These are phyloP conservation scores for Boletus insuetus DNA, from an alignment of 768 basidiomycete species.

Conservation along the genomic window DNA sequence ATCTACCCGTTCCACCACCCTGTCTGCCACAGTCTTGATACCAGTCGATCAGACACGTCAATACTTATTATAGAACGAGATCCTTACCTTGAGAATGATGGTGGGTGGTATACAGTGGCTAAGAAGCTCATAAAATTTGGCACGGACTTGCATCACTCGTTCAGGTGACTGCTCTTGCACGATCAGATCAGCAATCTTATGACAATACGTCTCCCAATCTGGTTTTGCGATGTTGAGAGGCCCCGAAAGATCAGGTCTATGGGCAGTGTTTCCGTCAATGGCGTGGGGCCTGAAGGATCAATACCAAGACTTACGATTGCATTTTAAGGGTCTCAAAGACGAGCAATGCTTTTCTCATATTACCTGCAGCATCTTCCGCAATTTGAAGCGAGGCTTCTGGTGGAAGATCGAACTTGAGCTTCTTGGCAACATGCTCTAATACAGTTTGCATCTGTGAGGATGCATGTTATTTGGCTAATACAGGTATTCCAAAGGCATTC, in stretches of 20 bases:
- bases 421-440: conserved; percentile 73
- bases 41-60: conserved; percentile 2
- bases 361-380: conserved; percentile 78
- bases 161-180: conserved; percentile 86
- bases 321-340: conserved; percentile 95
- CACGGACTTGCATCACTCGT: conserved; percentile 87
- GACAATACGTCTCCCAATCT: conserved; percentile 99
- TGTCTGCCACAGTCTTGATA: conserved; percentile 84
- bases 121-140: conserved; percentile 91
- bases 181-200: conserved; percentile 88
- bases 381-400: conserved; percentile 73
- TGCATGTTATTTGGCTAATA: not conserved
- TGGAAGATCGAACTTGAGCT: conserved; percentile 80
- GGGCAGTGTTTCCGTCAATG: not conserved
- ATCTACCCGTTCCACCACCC: conserved; percentile 84
- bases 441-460: conserved; percentile 71
- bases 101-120: conserved; percentile 97
- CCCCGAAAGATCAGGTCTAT: conserved; percentile 79
- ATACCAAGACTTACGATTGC: conserved; percentile 71
- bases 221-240: conserved; percentile 86
- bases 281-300: not conserved
- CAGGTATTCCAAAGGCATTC: conserved; percentile 9
- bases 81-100: conserved; percentile 79
- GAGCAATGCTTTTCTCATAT: conserved; percentile 91
- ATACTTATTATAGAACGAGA: not conserved